phyloP scores from a whole-genome alignment of 2,329 filamentous ascomycete genomes.

The Ceratocystis huliohia region DNA sequence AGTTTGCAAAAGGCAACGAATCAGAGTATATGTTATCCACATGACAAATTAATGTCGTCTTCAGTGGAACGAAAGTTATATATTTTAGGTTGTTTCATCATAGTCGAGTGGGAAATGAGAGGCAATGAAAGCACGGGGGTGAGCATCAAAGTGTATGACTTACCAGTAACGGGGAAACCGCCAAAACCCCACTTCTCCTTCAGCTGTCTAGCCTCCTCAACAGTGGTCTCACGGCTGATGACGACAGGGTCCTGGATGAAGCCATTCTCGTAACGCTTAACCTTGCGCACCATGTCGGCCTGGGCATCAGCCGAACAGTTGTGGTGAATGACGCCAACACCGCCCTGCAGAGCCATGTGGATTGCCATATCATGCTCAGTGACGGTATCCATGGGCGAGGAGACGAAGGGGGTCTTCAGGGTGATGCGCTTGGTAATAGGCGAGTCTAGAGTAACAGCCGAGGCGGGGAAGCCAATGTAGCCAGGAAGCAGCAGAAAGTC shows the following conservation, averaged over 20 bases:
- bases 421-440: slow-evolving; percentile 91
- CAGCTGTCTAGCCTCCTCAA: slow-evolving; percentile 77
- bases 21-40: slow-evolving; percentile 45
- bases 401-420: slow-evolving; percentile 92
- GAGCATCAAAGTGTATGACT: slow-evolving; percentile 32
- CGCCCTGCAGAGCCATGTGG: slow-evolving; percentile 81
- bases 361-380: slow-evolving; percentile 99
- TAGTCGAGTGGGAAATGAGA: slow-evolving; percentile 22
- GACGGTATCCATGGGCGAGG: slow-evolving; percentile 98
- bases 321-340: slow-evolving; percentile 93
- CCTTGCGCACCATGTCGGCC: slow-evolving; percentile 97
- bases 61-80: slow-evolving; percentile 99
- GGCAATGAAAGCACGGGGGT: not conserved
- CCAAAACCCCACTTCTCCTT: slow-evolving; percentile 99
- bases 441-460: slow-evolving; percentile 75
- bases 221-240: slow-evolving; percentile 73
- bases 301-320: slow-evolving; percentile 97
- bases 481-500: slow-evolving; percentile 94
- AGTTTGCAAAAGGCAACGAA: slow-evolving; percentile 27
- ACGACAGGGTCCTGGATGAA: slow-evolving; percentile 96
- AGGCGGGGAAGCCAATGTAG: slow-evolving; percentile 95
- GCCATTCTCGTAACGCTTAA: slow-evolving; percentile 98
- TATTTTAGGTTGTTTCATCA: slow-evolving; percentile 68
- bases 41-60: slow-evolving; percentile 64
- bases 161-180: slow-evolving; percentile 96